Conservation (phyloP, 495 filamentous ascomycete species). For the Talaromyces adpressus region DNA sequence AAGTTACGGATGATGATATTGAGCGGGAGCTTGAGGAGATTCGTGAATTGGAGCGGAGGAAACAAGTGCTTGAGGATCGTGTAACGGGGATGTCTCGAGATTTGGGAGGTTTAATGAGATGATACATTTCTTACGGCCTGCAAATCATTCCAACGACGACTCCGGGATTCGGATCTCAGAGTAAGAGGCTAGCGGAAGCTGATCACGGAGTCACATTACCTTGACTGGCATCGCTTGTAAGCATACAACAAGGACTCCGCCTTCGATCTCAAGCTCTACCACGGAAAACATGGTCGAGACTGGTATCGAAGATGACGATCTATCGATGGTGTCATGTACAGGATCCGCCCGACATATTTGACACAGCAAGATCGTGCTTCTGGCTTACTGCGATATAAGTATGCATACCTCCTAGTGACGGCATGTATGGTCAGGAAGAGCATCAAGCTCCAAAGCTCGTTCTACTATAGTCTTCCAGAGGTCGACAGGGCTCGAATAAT, state of each 20-base stretch:
- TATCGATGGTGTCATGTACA: not conserved
- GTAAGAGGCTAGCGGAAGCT: not conserved
- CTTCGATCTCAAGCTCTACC: not conserved
- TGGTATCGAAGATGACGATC: not conserved
- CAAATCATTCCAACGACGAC: not conserved
- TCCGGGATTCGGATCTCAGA: not conserved
- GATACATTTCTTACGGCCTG: slow-evolving; percentile 10
- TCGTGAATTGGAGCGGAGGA: slow-evolving; percentile 66
- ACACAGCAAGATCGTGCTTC: not conserved
- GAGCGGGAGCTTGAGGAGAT: slow-evolving; percentile 73
- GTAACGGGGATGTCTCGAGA: slow-evolving; percentile 77
- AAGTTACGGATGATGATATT: slow-evolving; percentile 70
- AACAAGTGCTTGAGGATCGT: slow-evolving; percentile 67
- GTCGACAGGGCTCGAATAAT: not conserved
- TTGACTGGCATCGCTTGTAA: not conserved
- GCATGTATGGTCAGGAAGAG: too few relatives aligned
- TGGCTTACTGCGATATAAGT: not conserved
- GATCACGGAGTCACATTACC: not conserved
- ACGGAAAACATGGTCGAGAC: not conserved
- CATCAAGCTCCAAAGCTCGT: too few relatives aligned
- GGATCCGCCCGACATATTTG: not conserved
- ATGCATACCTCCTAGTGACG: too few relatives aligned
- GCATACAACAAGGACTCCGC: not conserved
- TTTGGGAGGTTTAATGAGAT: slow-evolving; percentile 56
- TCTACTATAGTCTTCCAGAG: not conserved